Percentiles rank a stretch among this genome's conserved stretches.
Evolutionary conservation across 192 early-diverging fungal genomes (phyloP).

Genomic region (Entomortierella chlamydospora): DNA sequence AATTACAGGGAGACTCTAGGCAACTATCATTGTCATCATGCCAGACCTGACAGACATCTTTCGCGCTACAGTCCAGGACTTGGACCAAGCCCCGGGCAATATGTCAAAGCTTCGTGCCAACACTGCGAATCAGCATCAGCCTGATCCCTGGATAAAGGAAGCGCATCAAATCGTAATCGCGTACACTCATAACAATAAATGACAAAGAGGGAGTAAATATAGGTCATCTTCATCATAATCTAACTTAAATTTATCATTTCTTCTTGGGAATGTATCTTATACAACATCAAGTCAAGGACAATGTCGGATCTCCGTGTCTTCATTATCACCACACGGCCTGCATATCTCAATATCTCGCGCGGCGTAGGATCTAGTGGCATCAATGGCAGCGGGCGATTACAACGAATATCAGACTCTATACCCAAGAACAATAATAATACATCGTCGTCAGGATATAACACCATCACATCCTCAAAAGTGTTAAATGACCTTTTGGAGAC

Average conservation of each 20-base stretch:
- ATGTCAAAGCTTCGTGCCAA: neutral
- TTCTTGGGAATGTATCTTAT: neutral
- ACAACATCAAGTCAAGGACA: slow-evolving; percentile 26
- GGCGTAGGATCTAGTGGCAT: slow-evolving; percentile 6
- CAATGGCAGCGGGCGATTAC: neutral
- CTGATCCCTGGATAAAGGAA: slow-evolving; percentile 41
- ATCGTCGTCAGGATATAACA: neutral
- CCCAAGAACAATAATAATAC: slow-evolving; percentile 2
- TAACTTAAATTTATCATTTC: neutral
- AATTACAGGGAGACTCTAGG: too few species aligned
- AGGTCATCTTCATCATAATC: neutral
- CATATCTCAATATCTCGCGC: slow-evolving; percentile 45
- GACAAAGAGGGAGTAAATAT: neutral
- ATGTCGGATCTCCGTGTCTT: slow-evolving; percentile 47
- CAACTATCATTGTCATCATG: slow-evolving; percentile 43
- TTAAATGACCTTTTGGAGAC: slow-evolving; percentile 38
- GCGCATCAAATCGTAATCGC: slow-evolving; percentile 41
- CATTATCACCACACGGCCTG: slow-evolving; percentile 43
- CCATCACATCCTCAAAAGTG: slow-evolving; percentile 27
- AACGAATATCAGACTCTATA: slow-evolving; percentile 38
- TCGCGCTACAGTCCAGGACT: slow-evolving; percentile 45
- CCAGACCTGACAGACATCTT: slow-evolving; percentile 45
- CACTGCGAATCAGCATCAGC: slow-evolving; percentile 3
- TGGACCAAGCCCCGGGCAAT: slow-evolving; percentile 15
- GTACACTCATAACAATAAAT: neutral